Conservation (phyloP, 805 yeast genomes). For the Saccharomycopsis vini region DNA sequence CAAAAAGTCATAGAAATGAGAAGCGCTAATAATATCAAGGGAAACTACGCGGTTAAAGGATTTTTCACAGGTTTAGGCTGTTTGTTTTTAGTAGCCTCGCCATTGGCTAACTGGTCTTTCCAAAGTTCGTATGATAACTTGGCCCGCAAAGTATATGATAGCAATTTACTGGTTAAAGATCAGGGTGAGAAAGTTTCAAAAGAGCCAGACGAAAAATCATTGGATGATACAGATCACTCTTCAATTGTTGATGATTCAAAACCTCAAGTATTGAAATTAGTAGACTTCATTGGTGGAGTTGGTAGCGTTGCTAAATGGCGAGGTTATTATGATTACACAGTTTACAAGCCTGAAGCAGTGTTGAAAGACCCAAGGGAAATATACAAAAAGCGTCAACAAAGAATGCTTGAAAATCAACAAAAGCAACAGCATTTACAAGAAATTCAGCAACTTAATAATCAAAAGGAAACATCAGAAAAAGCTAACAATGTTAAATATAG, state of each 20-base stretch:
- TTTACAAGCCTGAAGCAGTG: slow-evolving; percentile 5
- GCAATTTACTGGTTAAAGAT: background rate
- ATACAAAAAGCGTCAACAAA: background rate
- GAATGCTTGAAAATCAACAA: background rate
- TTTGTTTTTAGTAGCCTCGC: background rate
- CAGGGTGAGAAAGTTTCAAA: too few species aligned
- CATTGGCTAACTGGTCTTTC: background rate
- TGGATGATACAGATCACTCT: background rate
- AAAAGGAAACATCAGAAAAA: background rate
- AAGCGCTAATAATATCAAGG: background rate
- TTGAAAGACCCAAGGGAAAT: slow-evolving; percentile 14
- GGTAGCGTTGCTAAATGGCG: slow-evolving; percentile 3
- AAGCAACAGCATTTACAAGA: background rate
- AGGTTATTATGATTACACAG: slow-evolving; percentile 12
- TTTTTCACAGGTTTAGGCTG: slow-evolving; percentile 6
- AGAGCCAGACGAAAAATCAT: background rate
- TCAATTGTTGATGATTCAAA: background rate
- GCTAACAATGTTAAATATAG: too few species aligned
- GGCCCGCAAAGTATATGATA: background rate
- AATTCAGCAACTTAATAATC: background rate
- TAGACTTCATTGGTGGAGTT: slow-evolving; percentile 5
- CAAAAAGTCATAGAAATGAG: background rate
- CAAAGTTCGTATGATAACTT: background rate
- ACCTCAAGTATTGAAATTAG: slow-evolving; percentile 3
- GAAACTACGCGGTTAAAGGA: slow-evolving; percentile 8